Evolutionary conservation across 2,329 filamentous ascomycete genomes (phyloP).

Genomic region (Fusarium foetens): DNA sequence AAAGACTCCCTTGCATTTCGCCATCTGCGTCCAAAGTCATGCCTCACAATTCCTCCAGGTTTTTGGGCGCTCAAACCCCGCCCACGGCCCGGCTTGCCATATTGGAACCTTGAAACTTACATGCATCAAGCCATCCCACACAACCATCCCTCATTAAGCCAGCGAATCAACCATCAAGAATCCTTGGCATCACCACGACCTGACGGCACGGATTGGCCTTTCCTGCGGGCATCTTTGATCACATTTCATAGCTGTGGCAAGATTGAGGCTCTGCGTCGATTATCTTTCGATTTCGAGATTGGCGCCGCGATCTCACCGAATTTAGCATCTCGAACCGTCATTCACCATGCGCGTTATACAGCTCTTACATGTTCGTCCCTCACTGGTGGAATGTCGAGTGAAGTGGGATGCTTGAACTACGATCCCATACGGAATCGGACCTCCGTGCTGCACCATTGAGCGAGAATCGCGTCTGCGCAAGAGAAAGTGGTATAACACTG

Average conservation of each 20-base stretch:
- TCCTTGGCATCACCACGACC: slow-evolving; percentile 21
- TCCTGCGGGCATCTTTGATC: slow-evolving; percentile 1
- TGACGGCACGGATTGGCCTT: slow-evolving; percentile 23
- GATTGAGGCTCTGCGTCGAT: slow-evolving; percentile 36
- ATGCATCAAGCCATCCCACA: slow-evolving; percentile 34
- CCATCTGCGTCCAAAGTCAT: slow-evolving; percentile 38
- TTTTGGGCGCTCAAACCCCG: slow-evolving; percentile 28
- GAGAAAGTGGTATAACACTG: slow-evolving; percentile 12
- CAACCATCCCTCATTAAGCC: slow-evolving; percentile 23
- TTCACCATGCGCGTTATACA: slow-evolving; percentile 18
- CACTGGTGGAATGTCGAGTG: slow-evolving; percentile 30
- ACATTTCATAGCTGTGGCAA: slow-evolving; percentile 6
- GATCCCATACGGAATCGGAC: slow-evolving; percentile 10
- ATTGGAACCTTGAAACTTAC: slow-evolving; percentile 20
- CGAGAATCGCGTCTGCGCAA: slow-evolving; percentile 24
- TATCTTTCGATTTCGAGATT: slow-evolving; percentile 10
- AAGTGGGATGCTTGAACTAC: slow-evolving; percentile 16
- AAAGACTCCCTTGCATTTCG: slow-evolving; percentile 25
- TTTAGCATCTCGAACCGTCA: slow-evolving; percentile 14
- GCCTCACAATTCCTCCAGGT: slow-evolving; percentile 28
- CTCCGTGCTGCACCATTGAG: slow-evolving; percentile 1
- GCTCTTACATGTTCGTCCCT: slow-evolving; percentile 30
- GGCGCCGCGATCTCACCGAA: slow-evolving; percentile 12
- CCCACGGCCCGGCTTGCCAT: slow-evolving; percentile 39
- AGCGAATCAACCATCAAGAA: slow-evolving; percentile 25